Conservation (phyloP, 1,284 basidiomycete genomes). For the Sporisorium graminicola region DNA sequence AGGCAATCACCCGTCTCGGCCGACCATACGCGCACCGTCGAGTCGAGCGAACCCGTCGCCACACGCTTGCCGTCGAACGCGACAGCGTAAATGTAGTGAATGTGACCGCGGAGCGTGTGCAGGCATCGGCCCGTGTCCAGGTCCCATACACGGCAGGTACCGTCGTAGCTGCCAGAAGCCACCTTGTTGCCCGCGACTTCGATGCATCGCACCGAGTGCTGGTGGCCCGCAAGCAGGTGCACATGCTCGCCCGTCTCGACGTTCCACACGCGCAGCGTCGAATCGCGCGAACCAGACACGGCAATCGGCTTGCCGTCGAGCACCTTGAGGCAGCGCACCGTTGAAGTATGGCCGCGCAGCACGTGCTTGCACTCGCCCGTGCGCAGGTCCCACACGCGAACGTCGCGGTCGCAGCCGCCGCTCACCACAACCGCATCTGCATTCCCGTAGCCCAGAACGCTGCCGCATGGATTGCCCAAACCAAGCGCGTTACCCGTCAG, state of each 20-base stretch:
- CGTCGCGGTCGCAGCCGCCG: constrained; percentile 89
- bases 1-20: constrained; percentile 80
- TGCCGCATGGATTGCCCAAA: constrained; percentile 58
- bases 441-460: constrained; percentile 77
- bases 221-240: constrained; percentile 83
- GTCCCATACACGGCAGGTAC: constrained; percentile 72
- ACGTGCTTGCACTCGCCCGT: constrained; percentile 85
- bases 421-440: constrained; percentile 82
- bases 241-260: constrained; percentile 81
- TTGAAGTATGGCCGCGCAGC: constrained; percentile 87
- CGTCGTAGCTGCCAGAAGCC: constrained; percentile 91
- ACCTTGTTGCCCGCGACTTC: constrained; percentile 85
- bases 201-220: constrained; percentile 85
- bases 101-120: constrained; percentile 87
- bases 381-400: constrained; percentile 90
- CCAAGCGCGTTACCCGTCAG: constrained; percentile 42
- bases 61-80: constrained; percentile 89
- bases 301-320: constrained; percentile 88
- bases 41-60: constrained; percentile 82
- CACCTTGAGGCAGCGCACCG: constrained; percentile 90
- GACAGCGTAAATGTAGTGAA: constrained; percentile 91
- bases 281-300: constrained; percentile 83
- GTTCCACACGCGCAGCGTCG: constrained; percentile 92
- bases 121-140: constrained; percentile 76
- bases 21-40: constrained; percentile 67